Conservation (phyloP, 176 grass and related monocot species). For the Oryza nivara region DNA sequence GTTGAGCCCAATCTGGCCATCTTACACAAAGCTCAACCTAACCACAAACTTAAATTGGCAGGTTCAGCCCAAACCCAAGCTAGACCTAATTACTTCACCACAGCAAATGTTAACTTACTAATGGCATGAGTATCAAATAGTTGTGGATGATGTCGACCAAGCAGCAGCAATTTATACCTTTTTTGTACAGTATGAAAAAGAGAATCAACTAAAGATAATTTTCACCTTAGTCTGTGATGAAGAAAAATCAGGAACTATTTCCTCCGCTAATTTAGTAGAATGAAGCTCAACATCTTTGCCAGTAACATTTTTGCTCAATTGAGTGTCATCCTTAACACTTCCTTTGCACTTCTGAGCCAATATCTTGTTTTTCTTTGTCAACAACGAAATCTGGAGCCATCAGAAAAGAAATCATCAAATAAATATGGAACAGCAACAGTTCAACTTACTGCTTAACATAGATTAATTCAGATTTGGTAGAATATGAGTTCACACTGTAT, state of each 20-base stretch:
- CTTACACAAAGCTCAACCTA: neutral
- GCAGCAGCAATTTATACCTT: neutral
- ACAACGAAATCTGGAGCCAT: slow-evolving; percentile 51
- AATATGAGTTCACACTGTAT: neutral
- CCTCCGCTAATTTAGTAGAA: slow-evolving; percentile 29
- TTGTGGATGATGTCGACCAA: neutral
- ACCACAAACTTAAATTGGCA: neutral
- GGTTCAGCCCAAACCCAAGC: neutral
- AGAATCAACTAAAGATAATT: slow-evolving; percentile 18
- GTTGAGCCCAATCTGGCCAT: neutral
- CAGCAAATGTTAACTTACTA: neutral
- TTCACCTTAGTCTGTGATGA: slow-evolving; percentile 45
- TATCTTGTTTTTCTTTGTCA: slow-evolving; percentile 91
- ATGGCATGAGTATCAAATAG: neutral
- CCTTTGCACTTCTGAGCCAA: slow-evolving; percentile 61
- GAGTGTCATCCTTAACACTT: slow-evolving; percentile 36
- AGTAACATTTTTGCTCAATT: slow-evolving; percentile 42
- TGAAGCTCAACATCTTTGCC: slow-evolving; percentile 42
- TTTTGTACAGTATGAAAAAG: slow-evolving; percentile 1
- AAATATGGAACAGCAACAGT: neutral
- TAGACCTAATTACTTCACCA: neutral
- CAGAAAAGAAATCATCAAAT: slow-evolving; percentile 31
- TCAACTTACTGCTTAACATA: slow-evolving; percentile 1
- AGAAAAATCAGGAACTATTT: slow-evolving; percentile 47
- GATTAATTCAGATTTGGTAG: neutral